Percentiles rank a stretch among this genome's conserved stretches.
Conservation (phyloP, 176 grass and related monocot genomes). For the Triticum monococcum region DNA sequence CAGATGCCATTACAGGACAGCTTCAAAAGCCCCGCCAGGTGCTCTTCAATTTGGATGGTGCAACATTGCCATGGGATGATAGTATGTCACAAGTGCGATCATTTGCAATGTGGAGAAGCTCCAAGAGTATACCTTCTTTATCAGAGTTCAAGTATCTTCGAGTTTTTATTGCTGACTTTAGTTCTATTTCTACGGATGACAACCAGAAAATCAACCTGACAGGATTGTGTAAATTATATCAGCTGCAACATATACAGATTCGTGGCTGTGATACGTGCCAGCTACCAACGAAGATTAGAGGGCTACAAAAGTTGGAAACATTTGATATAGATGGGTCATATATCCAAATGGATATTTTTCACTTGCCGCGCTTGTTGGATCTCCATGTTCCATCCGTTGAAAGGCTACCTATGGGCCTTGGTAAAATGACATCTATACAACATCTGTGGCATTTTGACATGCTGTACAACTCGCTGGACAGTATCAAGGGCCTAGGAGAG, state of each 20-base stretch:
- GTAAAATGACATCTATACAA: not conserved
- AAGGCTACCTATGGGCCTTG: not conserved
- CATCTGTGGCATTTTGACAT: not conserved
- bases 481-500: constrained; percentile 1
- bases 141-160: not conserved
- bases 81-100: not conserved
- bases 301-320: too few relatives aligned
- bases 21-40: not conserved
- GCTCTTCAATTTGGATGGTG: not conserved
- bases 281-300: too few relatives aligned
- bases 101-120: not conserved
- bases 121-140: not conserved
- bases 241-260: not conserved
- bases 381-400: not conserved
- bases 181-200: not conserved
- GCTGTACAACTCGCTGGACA: not conserved
- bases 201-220: not conserved
- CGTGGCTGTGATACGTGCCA: too few relatives aligned
- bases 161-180: not conserved
- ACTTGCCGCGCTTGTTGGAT: not conserved
- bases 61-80: too few relatives aligned
- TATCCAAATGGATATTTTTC: not conserved
- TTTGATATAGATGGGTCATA: too few relatives aligned
- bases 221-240: not conserved
- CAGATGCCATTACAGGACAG: not conserved